Evolutionary conservation across 176 grass and related monocot species (phyloP).

Genomic region (Hyparrhenia diplandra): DNA sequence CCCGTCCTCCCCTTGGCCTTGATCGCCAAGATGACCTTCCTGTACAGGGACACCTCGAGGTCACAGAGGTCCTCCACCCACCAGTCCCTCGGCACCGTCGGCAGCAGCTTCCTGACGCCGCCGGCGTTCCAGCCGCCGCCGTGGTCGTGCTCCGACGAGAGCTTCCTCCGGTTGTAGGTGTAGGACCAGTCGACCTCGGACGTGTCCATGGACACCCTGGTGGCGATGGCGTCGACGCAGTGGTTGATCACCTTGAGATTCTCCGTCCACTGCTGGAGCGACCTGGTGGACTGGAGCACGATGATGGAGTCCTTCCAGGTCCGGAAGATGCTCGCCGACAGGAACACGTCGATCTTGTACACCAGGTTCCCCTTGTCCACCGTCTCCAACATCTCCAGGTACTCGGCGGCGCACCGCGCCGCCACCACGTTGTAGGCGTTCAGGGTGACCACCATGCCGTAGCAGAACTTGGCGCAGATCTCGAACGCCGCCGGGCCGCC

Average conservation of each 20-base stretch:
- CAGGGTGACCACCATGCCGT: slow-evolving; percentile 84
- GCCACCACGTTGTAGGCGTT: slow-evolving; percentile 95
- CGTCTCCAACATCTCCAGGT: slow-evolving; percentile 83
- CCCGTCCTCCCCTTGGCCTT: slow-evolving; percentile 51
- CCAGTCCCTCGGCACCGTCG: slow-evolving; percentile 73
- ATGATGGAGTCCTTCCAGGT: slow-evolving; percentile 98
- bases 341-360: slow-evolving; percentile 94
- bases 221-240: slow-evolving; percentile 70
- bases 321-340: slow-evolving; percentile 72
- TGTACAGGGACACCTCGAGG: slow-evolving; percentile 77
- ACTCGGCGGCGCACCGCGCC: slow-evolving; percentile 79
- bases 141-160: slow-evolving; percentile 74
- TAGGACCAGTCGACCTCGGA: slow-evolving; percentile 93
- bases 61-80: slow-evolving; percentile 99
- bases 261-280: slow-evolving; percentile 63
- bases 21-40: slow-evolving; percentile 64
- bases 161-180: slow-evolving; percentile 88
- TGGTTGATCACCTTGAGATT: slow-evolving; percentile 70
- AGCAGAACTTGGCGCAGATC: slow-evolving; percentile 94
- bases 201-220: slow-evolving; percentile 66
- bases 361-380: slow-evolving; percentile 97
- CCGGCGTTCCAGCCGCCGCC: no score
- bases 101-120: slow-evolving; percentile 72
- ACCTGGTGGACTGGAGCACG: slow-evolving; percentile 68
- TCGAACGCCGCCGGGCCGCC: slow-evolving; percentile 87